Evolutionary conservation across 352 stramenopile genomes (phyloP).

Genomic region (Phytophthora palmivora): DNA sequence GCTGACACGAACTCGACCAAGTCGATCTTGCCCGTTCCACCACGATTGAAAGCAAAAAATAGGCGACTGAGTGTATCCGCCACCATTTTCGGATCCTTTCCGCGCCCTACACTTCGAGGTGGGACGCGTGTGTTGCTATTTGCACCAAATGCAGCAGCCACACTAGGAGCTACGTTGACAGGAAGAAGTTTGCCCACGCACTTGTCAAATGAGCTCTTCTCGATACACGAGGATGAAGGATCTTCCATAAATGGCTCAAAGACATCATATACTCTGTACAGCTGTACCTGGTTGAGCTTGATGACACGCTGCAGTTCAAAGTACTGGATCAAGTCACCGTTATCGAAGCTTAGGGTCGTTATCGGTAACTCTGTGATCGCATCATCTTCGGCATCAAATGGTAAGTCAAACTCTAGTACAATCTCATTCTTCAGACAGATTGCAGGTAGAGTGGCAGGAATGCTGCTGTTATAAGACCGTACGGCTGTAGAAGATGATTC

Average conservation of each 20-base stretch:
- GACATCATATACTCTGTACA: slow-evolving; percentile 72
- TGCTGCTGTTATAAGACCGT: slow-evolving; percentile 56
- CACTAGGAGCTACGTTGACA: slow-evolving; percentile 51
- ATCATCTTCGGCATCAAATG: slow-evolving; percentile 70
- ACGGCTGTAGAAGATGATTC: slow-evolving; percentile 65
- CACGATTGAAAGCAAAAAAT: slow-evolving; percentile 90
- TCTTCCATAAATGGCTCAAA: slow-evolving; percentile 80
- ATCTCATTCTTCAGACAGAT: slow-evolving; percentile 87
- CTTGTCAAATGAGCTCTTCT: slow-evolving; percentile 82
- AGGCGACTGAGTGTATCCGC: slow-evolving; percentile 75
- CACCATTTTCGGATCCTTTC: slow-evolving; percentile 83
- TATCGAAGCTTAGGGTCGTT: slow-evolving; percentile 79
- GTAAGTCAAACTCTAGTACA: slow-evolving; percentile 84
- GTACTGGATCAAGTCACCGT: slow-evolving; percentile 87
- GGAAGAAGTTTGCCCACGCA: slow-evolving; percentile 76
- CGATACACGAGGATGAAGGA: slow-evolving; percentile 60
- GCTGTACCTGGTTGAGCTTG: slow-evolving; percentile 72
- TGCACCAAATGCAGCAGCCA: slow-evolving; percentile 69
- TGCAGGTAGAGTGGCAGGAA: slow-evolving; percentile 67
- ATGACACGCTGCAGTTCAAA: slow-evolving; percentile 79
- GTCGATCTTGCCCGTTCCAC: slow-evolving; percentile 86
- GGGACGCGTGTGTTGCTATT: slow-evolving; percentile 64
- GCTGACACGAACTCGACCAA: slow-evolving; percentile 93
- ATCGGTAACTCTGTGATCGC: slow-evolving; percentile 70
- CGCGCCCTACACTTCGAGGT: slow-evolving; percentile 64